Conservation (phyloP, 2,329 filamentous ascomycete genomes). For the Colletotrichum limetticola region DNA sequence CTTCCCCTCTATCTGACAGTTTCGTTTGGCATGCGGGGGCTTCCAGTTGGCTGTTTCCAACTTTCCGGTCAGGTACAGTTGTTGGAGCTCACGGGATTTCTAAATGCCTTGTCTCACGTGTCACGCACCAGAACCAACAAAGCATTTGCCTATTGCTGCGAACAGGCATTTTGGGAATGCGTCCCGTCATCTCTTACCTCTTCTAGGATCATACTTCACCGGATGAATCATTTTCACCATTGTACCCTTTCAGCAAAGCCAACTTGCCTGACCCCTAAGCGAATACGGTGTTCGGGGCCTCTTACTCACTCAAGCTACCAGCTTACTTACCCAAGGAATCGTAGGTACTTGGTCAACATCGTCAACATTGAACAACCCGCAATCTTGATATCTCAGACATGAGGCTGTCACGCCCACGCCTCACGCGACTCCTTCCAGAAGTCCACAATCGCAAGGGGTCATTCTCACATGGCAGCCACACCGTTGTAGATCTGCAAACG, state of each 20-base stretch:
- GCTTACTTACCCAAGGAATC: not conserved
- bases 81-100: not conserved
- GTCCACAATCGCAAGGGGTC: not conserved
- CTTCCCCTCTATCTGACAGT: not conserved
- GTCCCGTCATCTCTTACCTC: not conserved
- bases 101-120: not conserved
- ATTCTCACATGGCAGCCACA: not conserved
- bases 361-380: not conserved
- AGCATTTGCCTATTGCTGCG: not conserved
- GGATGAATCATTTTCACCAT: not conserved
- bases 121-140: not conserved
- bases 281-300: not conserved
- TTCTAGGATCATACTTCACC: not conserved
- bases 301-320: not conserved
- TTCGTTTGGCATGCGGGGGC: not conserved
- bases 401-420: not conserved
- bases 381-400: not conserved
- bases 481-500: constrained; percentile 4
- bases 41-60: not conserved
- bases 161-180: not conserved
- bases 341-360: not conserved
- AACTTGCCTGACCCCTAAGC: not conserved
- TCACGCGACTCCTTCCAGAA: not conserved
- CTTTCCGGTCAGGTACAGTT: not conserved
- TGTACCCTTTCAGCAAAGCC: not conserved